phyloP scores from a whole-genome alignment of 2,329 filamentous ascomycete species.

The Fusarium sp. region DNA sequence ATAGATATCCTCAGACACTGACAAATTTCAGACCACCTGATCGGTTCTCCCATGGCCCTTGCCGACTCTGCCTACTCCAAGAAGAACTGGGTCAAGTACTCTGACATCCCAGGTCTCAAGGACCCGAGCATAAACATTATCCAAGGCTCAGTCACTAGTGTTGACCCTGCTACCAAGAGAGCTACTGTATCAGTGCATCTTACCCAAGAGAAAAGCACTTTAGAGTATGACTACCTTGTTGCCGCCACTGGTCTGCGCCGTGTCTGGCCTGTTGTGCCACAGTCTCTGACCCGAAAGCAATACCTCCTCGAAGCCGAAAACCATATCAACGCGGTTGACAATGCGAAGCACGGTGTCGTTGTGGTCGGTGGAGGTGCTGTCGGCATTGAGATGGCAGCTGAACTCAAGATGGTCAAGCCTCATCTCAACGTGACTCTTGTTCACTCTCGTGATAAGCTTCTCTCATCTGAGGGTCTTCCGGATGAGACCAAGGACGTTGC shows the following conservation, averaged over 20 bases:
- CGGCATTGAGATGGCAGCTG: slow-evolving; percentile 84
- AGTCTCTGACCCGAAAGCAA: slow-evolving; percentile 68
- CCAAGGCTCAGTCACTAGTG: slow-evolving; percentile 70
- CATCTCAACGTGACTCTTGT: slow-evolving; percentile 75
- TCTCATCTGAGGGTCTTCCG: slow-evolving; percentile 79
- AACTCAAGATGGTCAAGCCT: slow-evolving; percentile 77
- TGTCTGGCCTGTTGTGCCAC: slow-evolving; percentile 78
- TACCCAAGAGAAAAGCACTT: slow-evolving; percentile 56
- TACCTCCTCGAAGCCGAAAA: slow-evolving; percentile 71
- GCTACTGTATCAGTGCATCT: slow-evolving; percentile 65
- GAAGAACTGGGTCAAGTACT: slow-evolving; percentile 77
- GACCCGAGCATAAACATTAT: slow-evolving; percentile 71
- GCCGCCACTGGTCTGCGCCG: slow-evolving; percentile 76
- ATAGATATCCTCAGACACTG: background rate
- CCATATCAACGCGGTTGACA: slow-evolving; percentile 67
- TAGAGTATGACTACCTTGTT: slow-evolving; percentile 80
- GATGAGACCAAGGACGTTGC: slow-evolving; percentile 74
- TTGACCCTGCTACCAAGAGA: slow-evolving; percentile 70
- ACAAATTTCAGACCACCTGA: slow-evolving; percentile 71
- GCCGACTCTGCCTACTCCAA: slow-evolving; percentile 71
- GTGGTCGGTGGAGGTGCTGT: slow-evolving; percentile 84
- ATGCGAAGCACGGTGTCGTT: slow-evolving; percentile 69
- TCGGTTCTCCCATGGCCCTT: slow-evolving; percentile 79
- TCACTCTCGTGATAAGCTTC: slow-evolving; percentile 76
- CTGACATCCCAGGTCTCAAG: slow-evolving; percentile 74